These are phyloP conservation scores for Bombardia bombarda DNA, from an alignment of 495 filamentous ascomycete species.

Conservation along the genomic window DNA sequence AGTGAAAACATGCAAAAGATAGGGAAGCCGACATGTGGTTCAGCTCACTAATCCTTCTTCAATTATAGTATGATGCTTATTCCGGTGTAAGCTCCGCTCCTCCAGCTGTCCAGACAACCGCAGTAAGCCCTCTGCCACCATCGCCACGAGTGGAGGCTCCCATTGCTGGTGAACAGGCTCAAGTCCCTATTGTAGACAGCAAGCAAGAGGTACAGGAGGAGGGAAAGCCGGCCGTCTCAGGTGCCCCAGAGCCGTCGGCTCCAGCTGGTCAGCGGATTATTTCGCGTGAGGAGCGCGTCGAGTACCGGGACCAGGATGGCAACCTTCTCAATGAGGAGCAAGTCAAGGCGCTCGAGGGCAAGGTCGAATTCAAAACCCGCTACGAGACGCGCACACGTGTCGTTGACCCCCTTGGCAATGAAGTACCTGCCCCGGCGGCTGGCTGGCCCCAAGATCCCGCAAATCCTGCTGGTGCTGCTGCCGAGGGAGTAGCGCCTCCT, in stretches of 20 bases:
- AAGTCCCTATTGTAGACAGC: constrained; percentile 11
- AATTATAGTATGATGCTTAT: constrained; percentile 36
- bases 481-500: constrained; percentile 67
- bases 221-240: constrained; percentile 28
- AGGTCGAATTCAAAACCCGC: constrained; percentile 87
- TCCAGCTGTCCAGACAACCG: constrained; percentile 24
- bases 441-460: constrained; percentile 12
- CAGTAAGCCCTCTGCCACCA: too few species aligned
- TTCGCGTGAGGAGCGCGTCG: constrained; percentile 71
- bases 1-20: neutral
- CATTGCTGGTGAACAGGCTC: constrained; percentile 9
- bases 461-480: constrained; percentile 8
- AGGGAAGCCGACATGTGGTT: neutral
- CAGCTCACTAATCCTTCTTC: neutral
- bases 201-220: constrained; percentile 6
- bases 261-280: constrained; percentile 48
- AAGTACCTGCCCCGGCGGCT: constrained; percentile 41
- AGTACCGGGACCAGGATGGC: constrained; percentile 92
- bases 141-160: too few species aligned
- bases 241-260: constrained; percentile 32
- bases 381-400: constrained; percentile 87
- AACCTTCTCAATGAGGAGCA: constrained; percentile 78
- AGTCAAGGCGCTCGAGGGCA: constrained; percentile 76
- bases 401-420: constrained; percentile 68
- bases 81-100: constrained; percentile 20